Conservation (phyloP, 2,329 filamentous ascomycete genomes). For the Colletotrichum euphorbiae region DNA sequence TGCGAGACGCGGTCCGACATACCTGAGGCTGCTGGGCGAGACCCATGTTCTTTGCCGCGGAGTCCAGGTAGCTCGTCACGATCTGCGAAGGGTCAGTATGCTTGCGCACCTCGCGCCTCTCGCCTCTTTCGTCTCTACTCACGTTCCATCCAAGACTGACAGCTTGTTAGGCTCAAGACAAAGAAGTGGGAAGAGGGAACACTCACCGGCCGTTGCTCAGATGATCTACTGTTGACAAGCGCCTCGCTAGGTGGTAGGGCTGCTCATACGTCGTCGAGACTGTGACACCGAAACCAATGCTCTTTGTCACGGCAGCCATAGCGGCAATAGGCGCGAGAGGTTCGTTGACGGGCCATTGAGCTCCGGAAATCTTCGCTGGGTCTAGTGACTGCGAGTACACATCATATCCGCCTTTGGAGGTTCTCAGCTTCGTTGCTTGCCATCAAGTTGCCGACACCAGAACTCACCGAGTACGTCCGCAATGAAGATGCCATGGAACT, state of each 20-base stretch:
- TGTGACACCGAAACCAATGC: conserved; percentile 77
- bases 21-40: conserved; percentile 63
- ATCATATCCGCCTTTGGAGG: conserved; percentile 69
- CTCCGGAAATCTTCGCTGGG: conserved; percentile 70
- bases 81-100: conserved; percentile 54
- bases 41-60: conserved; percentile 74
- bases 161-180: background rate
- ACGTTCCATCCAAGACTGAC: conserved; percentile 67
- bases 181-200: background rate
- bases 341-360: conserved; percentile 79
- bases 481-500: conserved; percentile 76
- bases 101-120: too few relatives aligned
- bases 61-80: conserved; percentile 78
- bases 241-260: conserved; percentile 75
- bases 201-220: conserved; percentile 69
- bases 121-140: conserved; percentile 34
- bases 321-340: conserved; percentile 73
- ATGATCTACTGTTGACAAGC: conserved; percentile 76
- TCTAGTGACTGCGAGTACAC: conserved; percentile 73
- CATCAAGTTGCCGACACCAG: background rate
- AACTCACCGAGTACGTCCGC: conserved; percentile 69
- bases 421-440: background rate
- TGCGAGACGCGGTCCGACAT: background rate
- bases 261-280: conserved; percentile 78
- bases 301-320: conserved; percentile 77